Base-by-base conservation (phyloP, 345 rosid species). In the Limnanthes douglasii region DNA sequence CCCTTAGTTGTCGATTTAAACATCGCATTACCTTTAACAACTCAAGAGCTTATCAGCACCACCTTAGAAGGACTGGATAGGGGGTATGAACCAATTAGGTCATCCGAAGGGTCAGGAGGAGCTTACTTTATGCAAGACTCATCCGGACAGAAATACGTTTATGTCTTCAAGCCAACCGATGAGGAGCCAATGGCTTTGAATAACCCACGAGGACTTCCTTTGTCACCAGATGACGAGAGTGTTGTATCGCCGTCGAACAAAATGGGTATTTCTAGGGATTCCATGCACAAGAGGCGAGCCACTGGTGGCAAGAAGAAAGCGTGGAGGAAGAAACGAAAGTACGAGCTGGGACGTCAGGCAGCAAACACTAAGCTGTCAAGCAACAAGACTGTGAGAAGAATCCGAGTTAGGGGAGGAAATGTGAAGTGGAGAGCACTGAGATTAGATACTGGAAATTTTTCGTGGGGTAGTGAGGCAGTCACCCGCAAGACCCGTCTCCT, bases 281-380 rank as follows among this genome's bases (percentile, higher is more conserved):
- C 77, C 4, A 72, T 73, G 86, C 86, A 75, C 75, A 80, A 80
- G 77, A 67, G 93, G 61, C 79, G 93, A 50, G 93, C 93, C 63
- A 75, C 86, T 19, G 93, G 93, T 15, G 93, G 93, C 51, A 80
- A 80, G 63, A 72, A 75, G 77, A 75, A 72, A 61, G 74, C 77
- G 0, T 75, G 93, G 93, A 75, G 93, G 62, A 80, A 75, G 86
- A 80, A 80, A 83, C 45, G 86, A 68, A 80, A 80, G 83, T 80
- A 50, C 37, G 27, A 0, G n/a, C n/a, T n/a, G n/a, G n/a, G n/a
- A n/a, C n/a, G n/a, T n/a, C n/a, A n/a, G n/a, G n/a, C n/a, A n/a
- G n/a, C n/a, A n/a, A n/a, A n/a, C n/a, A n/a, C n/a, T n/a, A n/a
- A n/a, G n/a, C n/a, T n/a, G n/a, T n/a, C n/a, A n/a, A n/a, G n/a